These are phyloP conservation scores for Saccharomycopsis fermentans DNA, from an alignment of 805 yeast species.

Conservation along the genomic window DNA sequence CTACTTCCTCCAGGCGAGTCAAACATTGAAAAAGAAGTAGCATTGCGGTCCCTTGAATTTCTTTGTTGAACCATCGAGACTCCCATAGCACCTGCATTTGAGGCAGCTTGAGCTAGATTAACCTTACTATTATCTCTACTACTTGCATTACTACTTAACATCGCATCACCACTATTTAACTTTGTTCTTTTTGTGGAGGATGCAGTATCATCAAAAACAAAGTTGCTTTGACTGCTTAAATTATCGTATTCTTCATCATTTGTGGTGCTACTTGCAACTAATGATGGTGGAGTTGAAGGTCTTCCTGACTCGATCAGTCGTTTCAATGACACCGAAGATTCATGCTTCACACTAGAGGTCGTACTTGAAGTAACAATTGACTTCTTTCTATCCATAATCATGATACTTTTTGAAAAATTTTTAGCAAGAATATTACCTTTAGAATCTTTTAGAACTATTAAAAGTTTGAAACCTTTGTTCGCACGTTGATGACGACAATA, in stretches of 20 bases:
- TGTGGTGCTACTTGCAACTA: not conserved
- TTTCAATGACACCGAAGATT: not conserved
- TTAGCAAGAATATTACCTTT: constrained; percentile 60
- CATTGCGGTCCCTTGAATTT: not conserved
- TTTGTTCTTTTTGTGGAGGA: not conserved
- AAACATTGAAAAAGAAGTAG: not conserved
- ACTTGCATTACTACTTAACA: not conserved
- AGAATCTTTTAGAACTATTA: constrained; percentile 55
- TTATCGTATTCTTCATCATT: not conserved
- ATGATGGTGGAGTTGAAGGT: not conserved
- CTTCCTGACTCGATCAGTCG: not conserved
- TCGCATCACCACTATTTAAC: not conserved
- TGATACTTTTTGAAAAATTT: constrained; percentile 59
- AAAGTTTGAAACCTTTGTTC: constrained; percentile 67
- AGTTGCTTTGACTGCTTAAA: not conserved
- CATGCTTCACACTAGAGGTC: constrained; percentile 18
- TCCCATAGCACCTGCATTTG: not conserved
- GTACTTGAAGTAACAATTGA: constrained; percentile 23
- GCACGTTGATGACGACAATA: constrained; percentile 95
- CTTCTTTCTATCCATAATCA: constrained; percentile 93
- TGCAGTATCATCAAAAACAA: not conserved
- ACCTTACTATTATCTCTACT: not conserved
- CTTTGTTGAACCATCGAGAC: not conserved
- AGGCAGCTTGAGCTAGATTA: not conserved
- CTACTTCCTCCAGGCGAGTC: not conserved